These are phyloP conservation scores for Tuber microsphaerosporum DNA, from an alignment of 495 filamentous ascomycete genomes.

Conservation along the genomic window DNA sequence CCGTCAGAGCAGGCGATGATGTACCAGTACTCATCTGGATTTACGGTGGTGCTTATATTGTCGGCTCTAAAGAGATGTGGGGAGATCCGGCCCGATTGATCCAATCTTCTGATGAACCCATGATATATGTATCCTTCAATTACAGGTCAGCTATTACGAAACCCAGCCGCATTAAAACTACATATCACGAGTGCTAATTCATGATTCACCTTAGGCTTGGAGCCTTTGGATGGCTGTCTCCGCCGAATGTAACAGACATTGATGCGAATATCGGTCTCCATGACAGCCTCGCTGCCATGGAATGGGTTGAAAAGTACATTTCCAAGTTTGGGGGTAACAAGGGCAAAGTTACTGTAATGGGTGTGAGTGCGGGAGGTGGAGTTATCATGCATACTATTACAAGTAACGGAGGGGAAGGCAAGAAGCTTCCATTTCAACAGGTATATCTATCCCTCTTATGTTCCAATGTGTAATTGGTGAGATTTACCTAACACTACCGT, in stretches of 20 bases:
- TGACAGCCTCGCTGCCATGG: constrained; percentile 61
- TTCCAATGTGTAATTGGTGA: not conserved
- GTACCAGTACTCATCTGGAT: constrained; percentile 57
- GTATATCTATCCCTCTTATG: not conserved
- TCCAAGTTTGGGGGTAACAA: constrained; percentile 63
- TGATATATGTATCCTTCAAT: constrained; percentile 58
- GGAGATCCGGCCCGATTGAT: constrained; percentile 49
- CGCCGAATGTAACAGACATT: constrained; percentile 45
- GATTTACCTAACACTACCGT: not conserved
- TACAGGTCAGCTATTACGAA: constrained; percentile 47
- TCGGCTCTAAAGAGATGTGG: constrained; percentile 48
- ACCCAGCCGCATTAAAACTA: not conserved
- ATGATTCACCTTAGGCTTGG: constrained; percentile 41
- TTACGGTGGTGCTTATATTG: constrained; percentile 54
- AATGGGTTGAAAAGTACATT: constrained; percentile 69
- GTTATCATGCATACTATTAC: constrained; percentile 43
- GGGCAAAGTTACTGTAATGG: constrained; percentile 56
- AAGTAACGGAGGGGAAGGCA: constrained; percentile 23
- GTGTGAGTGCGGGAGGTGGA: constrained; percentile 62
- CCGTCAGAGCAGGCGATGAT: constrained; percentile 7
- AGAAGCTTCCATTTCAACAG: constrained; percentile 33
- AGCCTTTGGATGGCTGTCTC: constrained; percentile 58
- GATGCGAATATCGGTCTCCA: constrained; percentile 57
- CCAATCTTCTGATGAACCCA: constrained; percentile 46
- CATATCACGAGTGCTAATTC: not conserved